Evolutionary conservation across 192 early-diverging fungal species (phyloP).

Genomic region (Umbelopsis ramanniana): DNA sequence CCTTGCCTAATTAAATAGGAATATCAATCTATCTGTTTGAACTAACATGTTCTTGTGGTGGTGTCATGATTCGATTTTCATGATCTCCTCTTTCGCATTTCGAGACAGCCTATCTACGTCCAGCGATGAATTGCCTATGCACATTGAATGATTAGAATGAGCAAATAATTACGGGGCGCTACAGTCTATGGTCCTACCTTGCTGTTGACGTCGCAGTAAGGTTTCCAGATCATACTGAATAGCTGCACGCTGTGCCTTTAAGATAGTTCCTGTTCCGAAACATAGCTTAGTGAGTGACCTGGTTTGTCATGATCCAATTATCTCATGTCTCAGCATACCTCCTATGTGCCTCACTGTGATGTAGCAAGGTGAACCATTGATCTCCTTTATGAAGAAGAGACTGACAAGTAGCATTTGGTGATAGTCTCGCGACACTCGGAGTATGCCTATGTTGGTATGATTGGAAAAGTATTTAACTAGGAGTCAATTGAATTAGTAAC

Average conservation of each 20-base stretch:
- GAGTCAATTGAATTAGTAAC: background rate
- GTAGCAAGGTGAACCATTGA: constrained; percentile 43
- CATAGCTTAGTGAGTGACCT: background rate
- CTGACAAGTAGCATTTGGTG: constrained; percentile 48
- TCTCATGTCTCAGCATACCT: constrained; percentile 29
- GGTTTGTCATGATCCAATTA: background rate
- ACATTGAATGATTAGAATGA: background rate
- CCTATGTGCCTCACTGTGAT: constrained; percentile 48
- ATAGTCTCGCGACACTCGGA: constrained; percentile 50
- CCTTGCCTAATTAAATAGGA: background rate
- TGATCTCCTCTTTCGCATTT: background rate
- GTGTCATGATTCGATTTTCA: constrained; percentile 11
- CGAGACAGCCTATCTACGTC: background rate
- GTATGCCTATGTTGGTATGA: constrained; percentile 49
- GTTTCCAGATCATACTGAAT: constrained; percentile 42
- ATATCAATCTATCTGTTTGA: background rate
- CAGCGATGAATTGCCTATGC: background rate
- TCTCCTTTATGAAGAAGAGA: constrained; percentile 49
- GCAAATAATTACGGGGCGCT: no score
- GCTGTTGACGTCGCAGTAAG: constrained; percentile 5
- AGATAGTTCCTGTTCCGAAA: constrained; percentile 46
- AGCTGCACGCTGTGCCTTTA: constrained; percentile 43
- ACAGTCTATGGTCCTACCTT: background rate
- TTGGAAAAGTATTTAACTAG: constrained; percentile 56
- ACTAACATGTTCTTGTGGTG: background rate